Conservation (phyloP, 768 basidiomycete species). For the Xerocomellus amylosporus region DNA sequence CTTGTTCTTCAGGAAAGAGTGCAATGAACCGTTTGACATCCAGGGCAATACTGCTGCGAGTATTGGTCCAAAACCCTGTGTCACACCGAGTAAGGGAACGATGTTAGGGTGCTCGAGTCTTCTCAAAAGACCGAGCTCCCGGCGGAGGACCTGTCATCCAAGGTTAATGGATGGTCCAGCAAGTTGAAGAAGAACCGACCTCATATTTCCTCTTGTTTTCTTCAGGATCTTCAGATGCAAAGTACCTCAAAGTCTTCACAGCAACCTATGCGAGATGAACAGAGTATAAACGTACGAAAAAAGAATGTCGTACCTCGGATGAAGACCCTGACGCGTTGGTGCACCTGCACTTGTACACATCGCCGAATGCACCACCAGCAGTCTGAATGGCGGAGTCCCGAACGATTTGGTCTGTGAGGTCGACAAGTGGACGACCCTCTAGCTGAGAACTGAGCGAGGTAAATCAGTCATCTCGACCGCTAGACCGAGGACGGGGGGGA, state of each 20-base stretch:
- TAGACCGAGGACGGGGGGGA: too few relatives aligned
- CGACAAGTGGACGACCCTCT: not conserved
- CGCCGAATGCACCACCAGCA: not conserved
- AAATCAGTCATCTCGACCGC: not conserved
- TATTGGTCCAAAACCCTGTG: not conserved
- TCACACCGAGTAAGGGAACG: not conserved
- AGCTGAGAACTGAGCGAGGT: not conserved
- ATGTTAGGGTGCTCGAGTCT: not conserved
- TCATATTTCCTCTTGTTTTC: not conserved
- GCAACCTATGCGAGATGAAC: not conserved
- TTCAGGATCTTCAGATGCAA: not conserved
- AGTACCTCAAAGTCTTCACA: not conserved
- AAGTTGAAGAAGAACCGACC: not conserved
- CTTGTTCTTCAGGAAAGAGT: not conserved
- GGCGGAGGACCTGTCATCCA: not conserved
- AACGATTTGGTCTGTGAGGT: not conserved
- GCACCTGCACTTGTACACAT: conserved; percentile 5
- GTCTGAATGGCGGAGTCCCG: not conserved
- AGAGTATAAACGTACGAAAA: too few relatives aligned
- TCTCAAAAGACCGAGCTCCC: not conserved
- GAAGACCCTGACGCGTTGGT: not conserved
- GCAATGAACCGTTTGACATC: not conserved
- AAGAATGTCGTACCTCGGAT: not conserved
- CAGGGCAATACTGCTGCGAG: not conserved
- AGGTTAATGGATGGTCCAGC: too few relatives aligned